These are phyloP conservation scores for Sanguinoderma infundibulare DNA, from an alignment of 1,284 basidiomycete species.

Conservation along the genomic window DNA sequence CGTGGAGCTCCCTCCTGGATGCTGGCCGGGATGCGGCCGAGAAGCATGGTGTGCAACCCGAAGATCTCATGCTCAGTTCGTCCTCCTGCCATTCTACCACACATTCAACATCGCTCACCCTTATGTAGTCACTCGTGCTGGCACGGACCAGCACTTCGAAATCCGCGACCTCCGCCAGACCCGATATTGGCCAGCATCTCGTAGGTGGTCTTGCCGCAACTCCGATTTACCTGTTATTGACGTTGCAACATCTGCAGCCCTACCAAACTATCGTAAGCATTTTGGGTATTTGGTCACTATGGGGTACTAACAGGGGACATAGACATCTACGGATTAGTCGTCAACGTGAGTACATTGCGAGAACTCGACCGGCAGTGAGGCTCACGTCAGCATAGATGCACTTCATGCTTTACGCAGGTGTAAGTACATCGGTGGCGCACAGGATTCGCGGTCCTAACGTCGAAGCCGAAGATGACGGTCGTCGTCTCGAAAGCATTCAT, in stretches of 20 bases:
- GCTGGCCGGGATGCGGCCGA: conserved; percentile 39
- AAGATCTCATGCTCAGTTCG: conserved; percentile 51
- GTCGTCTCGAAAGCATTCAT: conserved; percentile 78
- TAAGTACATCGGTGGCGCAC: background rate
- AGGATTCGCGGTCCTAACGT: background rate
- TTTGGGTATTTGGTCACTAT: background rate
- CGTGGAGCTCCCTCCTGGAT: conserved; percentile 48
- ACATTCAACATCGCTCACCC: background rate
- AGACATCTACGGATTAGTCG: conserved; percentile 49
- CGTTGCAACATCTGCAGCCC: too few relatives aligned
- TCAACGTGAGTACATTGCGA: background rate
- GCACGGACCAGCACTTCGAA: conserved; percentile 31
- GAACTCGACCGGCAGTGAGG: background rate
- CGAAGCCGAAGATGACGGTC: conserved; percentile 34
- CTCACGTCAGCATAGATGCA: background rate
- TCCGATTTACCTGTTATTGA: too few relatives aligned
- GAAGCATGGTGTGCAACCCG: conserved; percentile 42
- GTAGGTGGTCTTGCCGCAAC: too few relatives aligned
- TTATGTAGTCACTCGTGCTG: conserved; percentile 30
- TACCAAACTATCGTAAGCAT: conserved; percentile 36
- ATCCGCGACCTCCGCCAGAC: conserved; percentile 23
- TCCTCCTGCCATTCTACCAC: background rate
- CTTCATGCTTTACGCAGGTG: background rate
- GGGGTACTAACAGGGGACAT: background rate
- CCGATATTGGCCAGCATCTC: conserved; percentile 14